phyloP scores from a whole-genome alignment of 352 stramenopile genomes.

The Phytophthora fragariae region DNA sequence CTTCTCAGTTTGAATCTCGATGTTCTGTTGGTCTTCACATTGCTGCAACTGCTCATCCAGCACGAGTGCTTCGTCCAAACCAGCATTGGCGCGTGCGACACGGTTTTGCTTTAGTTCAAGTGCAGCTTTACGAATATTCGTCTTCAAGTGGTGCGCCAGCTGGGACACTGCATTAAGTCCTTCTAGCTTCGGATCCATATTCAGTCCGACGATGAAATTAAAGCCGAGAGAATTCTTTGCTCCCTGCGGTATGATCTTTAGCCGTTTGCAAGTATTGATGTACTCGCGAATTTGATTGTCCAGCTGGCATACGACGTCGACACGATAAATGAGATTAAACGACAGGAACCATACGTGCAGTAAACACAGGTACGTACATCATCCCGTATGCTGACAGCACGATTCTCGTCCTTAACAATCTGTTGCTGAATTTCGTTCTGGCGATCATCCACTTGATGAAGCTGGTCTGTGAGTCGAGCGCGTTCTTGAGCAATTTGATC shows the following conservation, averaged over 20 bases:
- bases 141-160: slow-evolving; percentile 72
- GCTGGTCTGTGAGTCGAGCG: slow-evolving; percentile 75
- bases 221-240: slow-evolving; percentile 85
- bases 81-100: slow-evolving; percentile 56
- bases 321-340: not conserved
- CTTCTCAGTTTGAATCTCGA: slow-evolving; percentile 68
- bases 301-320: slow-evolving; percentile 39
- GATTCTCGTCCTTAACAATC: slow-evolving; percentile 75
- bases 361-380: slow-evolving; percentile 42
- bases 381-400: slow-evolving; percentile 72
- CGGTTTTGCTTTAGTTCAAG: slow-evolving; percentile 73
- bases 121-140: slow-evolving; percentile 62
- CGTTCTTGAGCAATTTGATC: slow-evolving; percentile 78
- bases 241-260: slow-evolving; percentile 89
- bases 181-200: slow-evolving; percentile 56
- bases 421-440: slow-evolving; percentile 66
- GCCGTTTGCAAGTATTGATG: slow-evolving; percentile 69
- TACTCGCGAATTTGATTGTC: slow-evolving; percentile 82
- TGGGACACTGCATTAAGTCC: slow-evolving; percentile 64
- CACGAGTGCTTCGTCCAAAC: slow-evolving; percentile 65
- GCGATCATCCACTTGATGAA: slow-evolving; percentile 65
- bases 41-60: slow-evolving; percentile 65
- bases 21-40: slow-evolving; percentile 55
- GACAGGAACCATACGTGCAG: not conserved
- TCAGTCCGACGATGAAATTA: slow-evolving; percentile 77